phyloP scores from a whole-genome alignment of 2,329 filamentous ascomycete species.

The Ascochyta viciae-villosae region DNA sequence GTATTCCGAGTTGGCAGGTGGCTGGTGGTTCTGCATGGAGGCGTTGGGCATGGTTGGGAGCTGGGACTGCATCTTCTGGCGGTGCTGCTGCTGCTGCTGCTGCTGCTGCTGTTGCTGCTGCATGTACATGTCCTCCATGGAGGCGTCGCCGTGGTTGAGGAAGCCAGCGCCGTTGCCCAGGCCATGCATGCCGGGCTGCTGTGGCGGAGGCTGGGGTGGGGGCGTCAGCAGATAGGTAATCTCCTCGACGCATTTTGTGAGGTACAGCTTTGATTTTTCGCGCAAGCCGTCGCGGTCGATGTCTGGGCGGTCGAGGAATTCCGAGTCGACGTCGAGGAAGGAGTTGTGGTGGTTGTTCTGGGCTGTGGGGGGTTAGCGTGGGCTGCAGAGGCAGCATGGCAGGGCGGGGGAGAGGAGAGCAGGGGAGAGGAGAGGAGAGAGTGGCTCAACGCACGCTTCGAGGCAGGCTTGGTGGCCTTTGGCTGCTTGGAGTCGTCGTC shows the following conservation, averaged over 20 bases:
- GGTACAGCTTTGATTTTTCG: conserved; percentile 68
- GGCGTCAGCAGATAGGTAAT: conserved; percentile 72
- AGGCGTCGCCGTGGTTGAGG: conserved; percentile 59
- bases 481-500: conserved; percentile 53
- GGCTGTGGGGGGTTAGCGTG: conserved; percentile 49
- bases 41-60: conserved; percentile 44
- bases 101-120: conserved; percentile 40
- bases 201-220: conserved; percentile 66
- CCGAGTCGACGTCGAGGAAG: conserved; percentile 58
- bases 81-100: conserved; percentile 56
- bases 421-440: not conserved
- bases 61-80: conserved; percentile 60
- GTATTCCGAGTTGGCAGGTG: conserved; percentile 52
- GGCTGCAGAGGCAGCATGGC: not conserved
- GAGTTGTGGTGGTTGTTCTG: conserved; percentile 57
- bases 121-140: conserved; percentile 66
- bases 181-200: conserved; percentile 52
- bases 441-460: conserved; percentile 32
- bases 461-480: conserved; percentile 44
- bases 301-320: conserved; percentile 53
- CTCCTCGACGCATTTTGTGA: conserved; percentile 72
- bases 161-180: conserved; percentile 50
- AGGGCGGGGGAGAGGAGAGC: not conserved
- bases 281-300: conserved; percentile 64
- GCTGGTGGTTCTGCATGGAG: conserved; percentile 68